Base-by-base conservation (phyloP, 495 filamentous ascomycete species). In the Hyaloscypha finlandica region DNA sequence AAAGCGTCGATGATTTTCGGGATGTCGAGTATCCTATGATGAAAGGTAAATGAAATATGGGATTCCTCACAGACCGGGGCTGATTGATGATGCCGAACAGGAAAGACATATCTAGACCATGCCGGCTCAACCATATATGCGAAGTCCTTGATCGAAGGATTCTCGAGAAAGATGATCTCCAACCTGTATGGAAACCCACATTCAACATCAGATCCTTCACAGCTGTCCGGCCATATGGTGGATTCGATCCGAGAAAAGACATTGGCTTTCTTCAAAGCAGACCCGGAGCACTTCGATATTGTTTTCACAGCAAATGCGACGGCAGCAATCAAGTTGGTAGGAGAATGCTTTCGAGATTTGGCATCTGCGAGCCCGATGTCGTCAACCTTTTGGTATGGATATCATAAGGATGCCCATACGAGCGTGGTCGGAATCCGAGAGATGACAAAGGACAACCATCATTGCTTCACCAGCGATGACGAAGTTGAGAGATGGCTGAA, bases 141-240 rank as follows among this genome's bases (percentile, higher is more conserved):
- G 22, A 84, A 78, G 71, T 88, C 89, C 14, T 79, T 88, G 29
- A 76, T 91, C 31, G 77, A 84, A 20, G 75, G 81, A 16, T 90
- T 91, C 75, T 82, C 85, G 22, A 63, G 78, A 2, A 84, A 85
- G 59, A 80, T 92, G 74, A 76, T 80, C 8, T 65, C 80, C 3
- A 84, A 83, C 67, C 81, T 94, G 45, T 88, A 88, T 65, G 90
- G 91, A 29, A 94, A 94, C 70, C 91, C 91, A 6, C 91, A 94
- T 72, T 93, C 91, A 0, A 81, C 82, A 31, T 91, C 89, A 42
- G 76, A 81, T 9, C 89, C 91, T 5, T 88, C 90, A 12, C 79
- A 81, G 52, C 71, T 87, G 9, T 84, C 89, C 0, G 87, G 87
- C n/a, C 76, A 83, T 19, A 78, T 82, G 54, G 83, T 92, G 12